Evolutionary conservation across 306 rosid species (phyloP), one percentile per base, ranked within the genome.

Genomic region (Trifolium pratense): DNA sequence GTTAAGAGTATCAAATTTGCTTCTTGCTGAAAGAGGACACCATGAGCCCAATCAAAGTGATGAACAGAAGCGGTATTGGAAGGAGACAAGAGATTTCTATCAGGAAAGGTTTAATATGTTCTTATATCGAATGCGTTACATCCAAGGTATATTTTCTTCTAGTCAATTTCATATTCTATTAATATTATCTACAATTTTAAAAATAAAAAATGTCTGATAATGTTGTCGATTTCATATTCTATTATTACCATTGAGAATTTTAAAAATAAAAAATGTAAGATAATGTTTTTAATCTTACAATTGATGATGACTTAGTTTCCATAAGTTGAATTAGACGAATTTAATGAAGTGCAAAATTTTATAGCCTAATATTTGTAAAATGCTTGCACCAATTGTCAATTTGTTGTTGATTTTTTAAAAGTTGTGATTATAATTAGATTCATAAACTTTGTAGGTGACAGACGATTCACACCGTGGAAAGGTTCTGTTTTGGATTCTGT

Each of bases 401-500:
- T 43, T 16, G 13, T 13, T 43, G 16, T 43, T 13, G 16, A 43
- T 13, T 43, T 43, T 42, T 36, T 29, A 29, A 3, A 40, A 9
- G 46, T 40, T 14, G 31, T 56, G 26, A 53, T 67, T 13, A 58
- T 17, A 31, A 9, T 5, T 68, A 12, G 6, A 26, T 16, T 59
- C 14, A 34, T 52, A 39, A 69, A 29, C 17, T 57, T 66, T 45
- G 0, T 34, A 74, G 83, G 83, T 18, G 61, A 74, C 18, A 79
- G 79, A 20, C 13, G 70, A 9, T 79, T 79, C 29, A 17, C 12
- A 17, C 79, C 59, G 0, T 79, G 83, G 83, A 79, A 79, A 79
- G 83, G 83, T 49, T 79, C 83, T 9, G 71, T 74, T 29, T 17
- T 79, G 39, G 83, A 79, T 79, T 79, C 79, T 59, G 71, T 79